phyloP scores from a whole-genome alignment of 805 yeast species.

The Kazachstania psychrophila region DNA sequence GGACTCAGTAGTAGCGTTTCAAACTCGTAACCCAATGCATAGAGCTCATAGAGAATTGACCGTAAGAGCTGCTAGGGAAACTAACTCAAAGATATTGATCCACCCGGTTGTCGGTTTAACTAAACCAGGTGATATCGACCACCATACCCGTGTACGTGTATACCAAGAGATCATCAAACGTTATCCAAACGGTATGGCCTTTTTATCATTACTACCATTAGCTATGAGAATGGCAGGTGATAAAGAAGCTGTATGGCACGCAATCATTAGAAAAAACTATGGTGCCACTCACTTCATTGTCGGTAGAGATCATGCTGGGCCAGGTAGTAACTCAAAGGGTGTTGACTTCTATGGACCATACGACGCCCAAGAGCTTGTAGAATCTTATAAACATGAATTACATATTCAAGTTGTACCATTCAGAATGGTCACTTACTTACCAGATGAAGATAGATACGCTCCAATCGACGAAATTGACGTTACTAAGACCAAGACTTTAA shows the following conservation, averaged over 20 bases:
- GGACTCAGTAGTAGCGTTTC: conserved; percentile 91
- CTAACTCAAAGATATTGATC: conserved; percentile 77
- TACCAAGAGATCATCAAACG: conserved; percentile 86
- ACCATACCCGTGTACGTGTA: conserved; percentile 93
- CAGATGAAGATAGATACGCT: conserved; percentile 89
- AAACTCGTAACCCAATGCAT: conserved; percentile 98
- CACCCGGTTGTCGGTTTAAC: conserved; percentile 97
- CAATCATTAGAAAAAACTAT: conserved; percentile 88
- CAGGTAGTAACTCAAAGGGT: conserved; percentile 81
- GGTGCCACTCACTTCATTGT: conserved; percentile 97
- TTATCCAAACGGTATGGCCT: conserved; percentile 91
- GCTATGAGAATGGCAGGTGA: conserved; percentile 99
- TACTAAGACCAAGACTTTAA: conserved; percentile 67
- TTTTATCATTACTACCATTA: conserved; percentile 76
- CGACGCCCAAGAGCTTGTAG: conserved; percentile 89
- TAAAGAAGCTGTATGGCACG: conserved; percentile 97
- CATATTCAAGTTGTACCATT: conserved; percentile 89
- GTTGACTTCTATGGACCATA: conserved; percentile 94
- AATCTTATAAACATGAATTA: conserved; percentile 62
- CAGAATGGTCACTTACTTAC: conserved; percentile 93
- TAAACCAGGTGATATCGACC: conserved; percentile 96
- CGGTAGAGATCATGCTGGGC: conserved; percentile 98
- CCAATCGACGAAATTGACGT: conserved; percentile 84
- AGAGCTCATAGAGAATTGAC: conserved; percentile 96
- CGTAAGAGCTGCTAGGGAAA: conserved; percentile 91